Percentiles rank a stretch among this genome's conserved stretches.
phyloP scores from a whole-genome alignment of 2,329 filamentous ascomycete genomes.

The Alternaria incomplexa region DNA sequence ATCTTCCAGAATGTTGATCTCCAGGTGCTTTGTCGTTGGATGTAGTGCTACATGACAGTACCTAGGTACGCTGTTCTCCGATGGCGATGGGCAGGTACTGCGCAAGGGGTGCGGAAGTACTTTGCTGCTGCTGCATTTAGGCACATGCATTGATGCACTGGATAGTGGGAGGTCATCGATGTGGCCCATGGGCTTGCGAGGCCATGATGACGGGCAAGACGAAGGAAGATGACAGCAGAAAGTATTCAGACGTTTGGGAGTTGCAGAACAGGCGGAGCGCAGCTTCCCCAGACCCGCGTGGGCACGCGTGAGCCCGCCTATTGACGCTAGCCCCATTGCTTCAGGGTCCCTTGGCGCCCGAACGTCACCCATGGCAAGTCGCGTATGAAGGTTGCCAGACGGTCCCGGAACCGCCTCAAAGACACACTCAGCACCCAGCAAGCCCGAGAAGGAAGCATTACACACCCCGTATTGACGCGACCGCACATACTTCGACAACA shows the following conservation, averaged over 20 bases:
- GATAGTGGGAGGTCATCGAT: not conserved
- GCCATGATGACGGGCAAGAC: not conserved
- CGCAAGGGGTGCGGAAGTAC: not conserved
- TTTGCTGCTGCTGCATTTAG: not conserved
- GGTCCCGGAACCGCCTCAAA: not conserved
- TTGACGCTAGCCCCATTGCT: conserved; percentile 6
- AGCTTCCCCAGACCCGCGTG: conserved; percentile 3
- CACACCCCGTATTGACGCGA: not conserved
- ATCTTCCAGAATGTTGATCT: not conserved
- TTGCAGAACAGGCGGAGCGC: not conserved
- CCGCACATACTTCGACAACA: not conserved
- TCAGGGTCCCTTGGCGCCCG: conserved; percentile 18
- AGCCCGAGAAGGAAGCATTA: not conserved
- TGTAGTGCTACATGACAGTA: not conserved
- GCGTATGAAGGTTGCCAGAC: not conserved
- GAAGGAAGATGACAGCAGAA: not conserved
- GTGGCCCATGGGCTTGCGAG: not conserved
- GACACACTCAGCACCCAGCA: not conserved
- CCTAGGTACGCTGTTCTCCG: not conserved
- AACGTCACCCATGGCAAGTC: conserved; percentile 11
- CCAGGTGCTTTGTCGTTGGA: not conserved
- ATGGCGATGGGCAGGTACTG: not conserved
- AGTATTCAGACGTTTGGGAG: not conserved
- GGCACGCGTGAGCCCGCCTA: not conserved
- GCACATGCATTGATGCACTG: not conserved